Base-by-base conservation (phyloP, 306 rosid genomes). In the Castanea mollissima region DNA sequence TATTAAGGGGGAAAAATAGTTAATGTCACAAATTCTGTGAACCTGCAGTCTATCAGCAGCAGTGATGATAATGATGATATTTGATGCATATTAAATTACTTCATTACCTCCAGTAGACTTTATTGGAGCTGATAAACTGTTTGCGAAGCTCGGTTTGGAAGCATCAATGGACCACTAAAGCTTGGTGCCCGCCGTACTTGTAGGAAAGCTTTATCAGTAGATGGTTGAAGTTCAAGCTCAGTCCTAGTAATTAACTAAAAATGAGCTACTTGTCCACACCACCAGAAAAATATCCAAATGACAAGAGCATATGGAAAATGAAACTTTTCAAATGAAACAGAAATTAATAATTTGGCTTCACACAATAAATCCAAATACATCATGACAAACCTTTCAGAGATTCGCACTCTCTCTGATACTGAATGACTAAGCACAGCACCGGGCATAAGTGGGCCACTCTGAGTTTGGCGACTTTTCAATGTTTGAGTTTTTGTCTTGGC, bases 61-160 rank as follows among this genome's bases (percentile, higher is more conserved):
- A 14, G 83, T 68, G 80, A 71, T 81, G 55, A 20, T 46, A 21
- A 12, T 27, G 14, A 73, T 19, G 32, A 76, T 51, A 49, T 60
- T 60, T 35, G 14, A 64, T 62, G 72, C 41, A 75, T 68, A 75
- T 55, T 63, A 31, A 73, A 79, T 72, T 69, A 80, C 74, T 65
- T 79, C 73, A 80, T 78, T 91, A 96, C 99, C 99, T 88, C 97
- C 99, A 77, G 99, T 91, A 85, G 93, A 88, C 80, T 93, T 96
- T 84, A 96, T 93, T 54, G 99, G 99, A 72, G 99, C 99, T 13
- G 99, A 96, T 79, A 96, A 91, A 90, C 99, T 96, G 88, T 96
- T 96, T 83, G 99, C 98, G 99, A 96, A 83, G 99, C 99, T 80
- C 97, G 91, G 80, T 90, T 96, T 70, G 99, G 99, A 80, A 96